phyloP scores from a whole-genome alignment of 2,329 filamentous ascomycete genomes.

The Calonectria henricotiae region DNA sequence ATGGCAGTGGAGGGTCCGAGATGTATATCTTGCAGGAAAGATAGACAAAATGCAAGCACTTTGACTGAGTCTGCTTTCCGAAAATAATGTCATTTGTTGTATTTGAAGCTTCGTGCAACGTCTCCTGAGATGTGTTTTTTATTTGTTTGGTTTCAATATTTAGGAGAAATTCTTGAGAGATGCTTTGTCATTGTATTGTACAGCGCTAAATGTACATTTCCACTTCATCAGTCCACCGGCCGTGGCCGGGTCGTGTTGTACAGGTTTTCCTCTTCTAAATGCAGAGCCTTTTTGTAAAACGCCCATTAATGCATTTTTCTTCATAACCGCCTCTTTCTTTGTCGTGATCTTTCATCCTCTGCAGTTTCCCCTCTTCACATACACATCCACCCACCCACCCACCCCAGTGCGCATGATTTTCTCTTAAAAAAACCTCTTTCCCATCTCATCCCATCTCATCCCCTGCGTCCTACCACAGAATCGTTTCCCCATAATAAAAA shows the following conservation, averaged over 20 bases:
- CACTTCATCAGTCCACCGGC: constrained; percentile 32
- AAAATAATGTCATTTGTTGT: neutral
- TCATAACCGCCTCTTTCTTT: constrained; percentile 1
- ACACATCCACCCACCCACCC: neutral
- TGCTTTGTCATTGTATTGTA: constrained; percentile 47
- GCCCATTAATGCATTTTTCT: constrained; percentile 24
- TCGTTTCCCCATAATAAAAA: neutral
- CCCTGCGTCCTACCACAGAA: too few relatives aligned
- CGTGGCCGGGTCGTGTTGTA: constrained; percentile 45
- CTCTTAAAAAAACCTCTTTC: neutral
- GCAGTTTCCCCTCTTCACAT: neutral
- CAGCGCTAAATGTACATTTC: constrained; percentile 50
- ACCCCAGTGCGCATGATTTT: neutral
- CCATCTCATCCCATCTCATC: neutral
- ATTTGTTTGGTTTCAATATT: neutral
- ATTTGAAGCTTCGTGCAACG: neutral
- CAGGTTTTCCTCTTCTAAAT: constrained; percentile 31
- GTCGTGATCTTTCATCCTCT: neutral
- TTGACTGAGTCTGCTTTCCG: constrained; percentile 39
- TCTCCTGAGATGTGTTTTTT: neutral
- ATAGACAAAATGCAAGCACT: constrained; percentile 51
- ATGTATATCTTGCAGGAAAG: constrained; percentile 45
- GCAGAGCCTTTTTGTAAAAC: constrained; percentile 48
- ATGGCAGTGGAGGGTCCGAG: constrained; percentile 18
- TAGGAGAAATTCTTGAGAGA: neutral